A percentile compares a stretch with the other conserved stretches of the same genome.
Evolutionary conservation across 106 monocot species (phyloP).

Genomic region (Chionographis japonica): DNA sequence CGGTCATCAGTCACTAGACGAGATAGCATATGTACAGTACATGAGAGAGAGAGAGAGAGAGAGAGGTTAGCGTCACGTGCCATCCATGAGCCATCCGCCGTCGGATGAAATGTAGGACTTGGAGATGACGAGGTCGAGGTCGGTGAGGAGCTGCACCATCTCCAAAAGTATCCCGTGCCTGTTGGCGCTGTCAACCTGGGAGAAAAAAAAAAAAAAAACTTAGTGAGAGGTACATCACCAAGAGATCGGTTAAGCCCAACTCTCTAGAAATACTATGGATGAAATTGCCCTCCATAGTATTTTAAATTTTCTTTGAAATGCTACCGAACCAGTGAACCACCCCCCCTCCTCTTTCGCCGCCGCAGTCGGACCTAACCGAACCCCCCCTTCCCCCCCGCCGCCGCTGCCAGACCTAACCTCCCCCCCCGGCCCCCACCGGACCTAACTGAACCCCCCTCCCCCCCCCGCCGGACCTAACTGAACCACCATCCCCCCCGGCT

Average conservation of each 20-base stretch:
- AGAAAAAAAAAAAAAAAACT: neutral
- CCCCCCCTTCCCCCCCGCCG: too few species aligned
- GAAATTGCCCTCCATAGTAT: too few species aligned
- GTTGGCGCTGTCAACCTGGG: constrained; percentile 62
- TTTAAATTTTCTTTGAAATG: too few species aligned
- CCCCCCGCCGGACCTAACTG: too few species aligned
- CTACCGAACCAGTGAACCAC: neutral
- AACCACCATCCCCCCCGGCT: too few species aligned
- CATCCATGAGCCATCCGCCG: constrained; percentile 77
- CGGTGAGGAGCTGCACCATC: constrained; percentile 69
- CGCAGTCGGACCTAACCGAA: too few species aligned
- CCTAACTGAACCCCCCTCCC: too few species aligned
- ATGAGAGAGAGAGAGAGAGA: neutral
- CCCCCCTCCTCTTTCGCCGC: too few species aligned
- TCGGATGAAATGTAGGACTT: constrained; percentile 77
- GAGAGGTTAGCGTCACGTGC: neutral
- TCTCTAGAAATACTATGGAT: neutral
- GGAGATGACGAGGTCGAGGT: constrained; percentile 67
- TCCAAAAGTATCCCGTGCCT: constrained; percentile 66
- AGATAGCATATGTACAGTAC: neutral
- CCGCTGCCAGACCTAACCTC: too few species aligned
- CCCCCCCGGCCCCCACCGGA: too few species aligned
- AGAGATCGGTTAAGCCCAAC: too few species aligned
- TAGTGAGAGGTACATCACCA: too few species aligned
- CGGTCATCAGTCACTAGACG: neutral